Evolutionary conservation across 2,329 filamentous ascomycete species (phyloP).

Genomic region (Exophiala phaeomuriformis): DNA sequence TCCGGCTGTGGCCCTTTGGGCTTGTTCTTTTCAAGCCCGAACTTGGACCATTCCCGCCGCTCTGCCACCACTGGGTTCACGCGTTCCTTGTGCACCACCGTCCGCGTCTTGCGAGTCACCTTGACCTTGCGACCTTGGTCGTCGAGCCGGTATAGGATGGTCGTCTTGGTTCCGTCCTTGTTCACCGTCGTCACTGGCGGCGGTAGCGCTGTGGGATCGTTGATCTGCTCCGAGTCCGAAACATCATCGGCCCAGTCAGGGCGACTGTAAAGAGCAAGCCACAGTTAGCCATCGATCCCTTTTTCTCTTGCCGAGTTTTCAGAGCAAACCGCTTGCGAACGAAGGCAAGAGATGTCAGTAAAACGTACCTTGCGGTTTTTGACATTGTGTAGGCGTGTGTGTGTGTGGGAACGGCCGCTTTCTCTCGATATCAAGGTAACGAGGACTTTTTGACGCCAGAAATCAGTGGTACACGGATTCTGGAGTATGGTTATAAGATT

Average conservation of each 20-base stretch:
- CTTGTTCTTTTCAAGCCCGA: constrained; percentile 83
- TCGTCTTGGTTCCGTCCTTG: constrained; percentile 97
- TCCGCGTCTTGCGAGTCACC: constrained; percentile 90
- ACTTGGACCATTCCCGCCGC: constrained; percentile 88
- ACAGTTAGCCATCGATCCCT: constrained; percentile 5
- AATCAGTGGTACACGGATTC: too few species aligned
- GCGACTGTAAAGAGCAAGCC: constrained; percentile 9
- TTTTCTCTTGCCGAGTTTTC: background rate
- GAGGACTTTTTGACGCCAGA: too few species aligned
- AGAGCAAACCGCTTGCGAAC: too few species aligned
- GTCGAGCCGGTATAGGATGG: constrained; percentile 82
- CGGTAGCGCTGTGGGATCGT: constrained; percentile 77
- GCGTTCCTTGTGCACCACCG: constrained; percentile 80
- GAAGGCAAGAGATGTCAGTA: background rate
- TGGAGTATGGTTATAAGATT: background rate
- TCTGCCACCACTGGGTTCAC: constrained; percentile 96
- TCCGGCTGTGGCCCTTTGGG: constrained; percentile 72
- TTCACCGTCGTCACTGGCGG: constrained; percentile 84
- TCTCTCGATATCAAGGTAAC: background rate
- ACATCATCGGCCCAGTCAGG: constrained; percentile 29
- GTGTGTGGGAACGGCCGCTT: background rate
- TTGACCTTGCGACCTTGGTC: constrained; percentile 95
- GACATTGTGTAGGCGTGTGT: constrained; percentile 19
- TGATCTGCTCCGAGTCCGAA: constrained; percentile 76
- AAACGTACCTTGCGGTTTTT: constrained; percentile 24